phyloP scores from a whole-genome alignment of 2,329 filamentous ascomycete species.

The Hypoxylon rubiginosum region DNA sequence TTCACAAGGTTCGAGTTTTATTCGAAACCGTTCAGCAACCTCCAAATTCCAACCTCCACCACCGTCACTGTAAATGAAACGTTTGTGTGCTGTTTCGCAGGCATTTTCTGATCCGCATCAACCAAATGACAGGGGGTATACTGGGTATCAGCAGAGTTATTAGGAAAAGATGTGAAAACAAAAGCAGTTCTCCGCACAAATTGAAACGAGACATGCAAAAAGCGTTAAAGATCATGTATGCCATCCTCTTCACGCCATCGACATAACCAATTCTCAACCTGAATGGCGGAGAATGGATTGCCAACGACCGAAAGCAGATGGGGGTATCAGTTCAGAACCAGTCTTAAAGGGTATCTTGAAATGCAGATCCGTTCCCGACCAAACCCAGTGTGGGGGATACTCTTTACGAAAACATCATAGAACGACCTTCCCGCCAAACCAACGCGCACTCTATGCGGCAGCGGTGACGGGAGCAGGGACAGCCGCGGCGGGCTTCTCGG shows the following conservation, averaged over 20 bases:
- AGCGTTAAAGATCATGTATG: constrained; percentile 52
- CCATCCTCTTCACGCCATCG: constrained; percentile 45
- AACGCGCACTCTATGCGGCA: constrained; percentile 51
- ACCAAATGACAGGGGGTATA: constrained; percentile 54
- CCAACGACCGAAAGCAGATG: constrained; percentile 46
- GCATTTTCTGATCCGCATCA: constrained; percentile 46
- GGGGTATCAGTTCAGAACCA: constrained; percentile 55
- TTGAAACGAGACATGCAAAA: constrained; percentile 52
- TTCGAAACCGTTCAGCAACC: constrained; percentile 24
- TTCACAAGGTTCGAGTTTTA: constrained; percentile 37
- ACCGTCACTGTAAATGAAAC: constrained; percentile 40
- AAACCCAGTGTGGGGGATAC: constrained; percentile 51
- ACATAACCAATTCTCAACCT: constrained; percentile 42
- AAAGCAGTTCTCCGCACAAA: constrained; percentile 49
- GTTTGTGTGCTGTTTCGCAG: constrained; percentile 44
- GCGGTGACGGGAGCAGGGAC: constrained; percentile 51
- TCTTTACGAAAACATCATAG: constrained; percentile 51
- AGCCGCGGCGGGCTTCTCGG: constrained; percentile 48
- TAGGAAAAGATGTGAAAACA: constrained; percentile 51
- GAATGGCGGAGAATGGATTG: constrained; percentile 42
- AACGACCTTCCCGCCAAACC: constrained; percentile 37
- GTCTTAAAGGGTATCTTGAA: constrained; percentile 56
- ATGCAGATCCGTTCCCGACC: constrained; percentile 56
- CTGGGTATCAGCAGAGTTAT: constrained; percentile 54
- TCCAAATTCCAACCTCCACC: constrained; percentile 32